phyloP scores from a whole-genome alignment of 176 grass and related monocot genomes.

The Tuctoria greenei region DNA sequence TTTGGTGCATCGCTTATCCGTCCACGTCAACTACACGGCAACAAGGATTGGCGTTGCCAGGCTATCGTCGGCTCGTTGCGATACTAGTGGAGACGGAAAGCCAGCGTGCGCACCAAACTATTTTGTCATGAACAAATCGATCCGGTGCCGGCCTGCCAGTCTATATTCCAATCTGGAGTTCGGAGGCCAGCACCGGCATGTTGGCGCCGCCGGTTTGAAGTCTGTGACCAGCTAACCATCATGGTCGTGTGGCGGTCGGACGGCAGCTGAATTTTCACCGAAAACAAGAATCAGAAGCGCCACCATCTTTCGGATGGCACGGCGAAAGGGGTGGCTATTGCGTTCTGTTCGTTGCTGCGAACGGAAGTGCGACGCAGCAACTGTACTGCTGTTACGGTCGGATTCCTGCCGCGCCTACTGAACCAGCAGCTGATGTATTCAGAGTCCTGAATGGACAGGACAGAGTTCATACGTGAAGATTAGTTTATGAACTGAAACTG shows the following conservation, averaged over 20 bases:
- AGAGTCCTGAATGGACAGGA: background rate
- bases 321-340: background rate
- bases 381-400: background rate
- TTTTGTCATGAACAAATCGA: background rate
- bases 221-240: background rate
- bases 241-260: background rate
- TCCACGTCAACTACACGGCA: constrained; percentile 18
- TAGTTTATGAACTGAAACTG: background rate
- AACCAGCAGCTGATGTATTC: background rate
- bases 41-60: background rate
- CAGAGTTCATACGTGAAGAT: background rate
- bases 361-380: background rate
- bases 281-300: background rate
- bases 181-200: background rate
- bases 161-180: background rate
- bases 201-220: background rate
- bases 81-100: background rate
- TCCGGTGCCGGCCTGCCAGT: background rate
- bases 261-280: background rate
- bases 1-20: constrained; percentile 6
- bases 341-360: background rate
- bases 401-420: background rate
- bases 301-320: background rate
- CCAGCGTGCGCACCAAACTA: background rate
- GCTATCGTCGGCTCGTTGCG: background rate